Evolutionary conservation across 306 rosid genomes (phyloP), one percentile per base, ranked within the genome.

Genomic region (Astragalus glycyphyllos): DNA sequence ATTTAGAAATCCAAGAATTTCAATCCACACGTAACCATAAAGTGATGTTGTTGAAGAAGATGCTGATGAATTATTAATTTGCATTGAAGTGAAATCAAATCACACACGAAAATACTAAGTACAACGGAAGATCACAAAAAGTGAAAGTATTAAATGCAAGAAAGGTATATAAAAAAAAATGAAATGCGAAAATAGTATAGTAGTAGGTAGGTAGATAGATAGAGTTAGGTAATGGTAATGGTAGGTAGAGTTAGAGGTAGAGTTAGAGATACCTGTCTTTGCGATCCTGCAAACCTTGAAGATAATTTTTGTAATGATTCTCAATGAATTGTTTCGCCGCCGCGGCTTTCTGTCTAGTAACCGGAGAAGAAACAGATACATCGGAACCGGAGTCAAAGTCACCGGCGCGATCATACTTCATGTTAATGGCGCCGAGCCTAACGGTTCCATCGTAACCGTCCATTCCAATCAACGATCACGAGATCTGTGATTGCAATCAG

Each of bases 291-390:
- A 95, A 80, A 23, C 90, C 96, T 83, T 95, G 96, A 17, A 95
- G 91, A 82, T 95, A 72, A 57, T 95, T 95, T 86, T 91, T 95
- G 86, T 95, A 95, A 58, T 95, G 97, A 82, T 95, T 95, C 89
- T 95, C 99, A 14, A 95, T 91, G 76, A 95, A 89, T 80, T 95
- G 97, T 34, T 95, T 95, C 1, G 99, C 97, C 11, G 99, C 97
- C 0, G 90, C 91, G 20, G 99, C 92, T 68, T 95, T 95, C 89
- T 95, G 99, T 59, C 90, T 56, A 1, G 99, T 91, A 15, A 95
- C 97, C 62, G 99, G 99, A 14, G 99, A 95, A 8, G 97, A 91
- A 81, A 89, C 96, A 6, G 96, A 86, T 0, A 89, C 96, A 55
- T 91, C 99, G 9, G 92, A 77, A 2, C 82, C 86, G 40, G 88